Base-by-base conservation (phyloP, 306 rosid species). In the Sophora flavescens region DNA sequence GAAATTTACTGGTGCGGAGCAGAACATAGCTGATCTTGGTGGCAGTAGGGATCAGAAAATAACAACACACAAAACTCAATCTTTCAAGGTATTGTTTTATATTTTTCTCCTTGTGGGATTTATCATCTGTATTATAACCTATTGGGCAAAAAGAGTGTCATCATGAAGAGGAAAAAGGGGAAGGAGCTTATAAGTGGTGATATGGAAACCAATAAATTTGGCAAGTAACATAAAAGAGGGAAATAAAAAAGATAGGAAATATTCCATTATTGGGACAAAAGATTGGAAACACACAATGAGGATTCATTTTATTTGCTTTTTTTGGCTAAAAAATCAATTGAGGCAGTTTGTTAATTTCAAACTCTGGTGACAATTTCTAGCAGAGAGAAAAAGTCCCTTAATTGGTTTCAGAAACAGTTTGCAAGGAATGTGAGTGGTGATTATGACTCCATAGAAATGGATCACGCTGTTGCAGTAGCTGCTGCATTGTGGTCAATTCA, bases 401-500 rank as follows among this genome's bases (percentile, higher is more conserved):
- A 70, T 74, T 96, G 99, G 99, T 77, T 89, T 15, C 82, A 64
- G 74, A 87, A 88, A 60, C 89, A 15, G 72, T 70, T 86, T 30
- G 30, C 76, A 13, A 73, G 83, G 65, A 72, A 82, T 80, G 85
- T 62, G 86, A 86, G 80, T 80, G 60, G 17, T 47, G 91, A 87
- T 53, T 69, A 82, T 68, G 90, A 87, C 30, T 70, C 89, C 44
- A 71, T 15, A 45, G 88, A 66, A 18, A 60, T 62, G 8, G 96
- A 89, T 52, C 86, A 78, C 42, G 89, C 78, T n/a, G 68, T 86
- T 8, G 96, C 97, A 12, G 86, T 91, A 18, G 98, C 99, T 60
- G 90, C 93, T 12, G 86, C 87, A 51, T 84, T 70, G 93, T 93
- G 41, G 63, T 91, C 30, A 73, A 57, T 63, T 78, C 80, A 58